phyloP scores from a whole-genome alignment of 345 rosid genomes.

The Salix dunnii region DNA sequence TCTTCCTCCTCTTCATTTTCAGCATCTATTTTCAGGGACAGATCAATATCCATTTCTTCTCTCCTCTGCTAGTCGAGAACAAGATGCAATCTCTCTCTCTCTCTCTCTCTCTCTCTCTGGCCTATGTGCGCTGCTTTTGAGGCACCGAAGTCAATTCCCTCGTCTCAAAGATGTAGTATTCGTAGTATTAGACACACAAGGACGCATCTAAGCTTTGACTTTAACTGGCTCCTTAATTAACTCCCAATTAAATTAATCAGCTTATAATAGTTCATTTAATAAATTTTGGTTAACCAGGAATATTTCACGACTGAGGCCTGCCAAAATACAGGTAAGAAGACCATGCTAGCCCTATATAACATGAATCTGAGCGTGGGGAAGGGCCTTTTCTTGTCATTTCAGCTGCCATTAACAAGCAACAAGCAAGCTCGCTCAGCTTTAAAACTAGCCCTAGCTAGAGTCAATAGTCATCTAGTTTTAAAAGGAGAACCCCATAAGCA shows the following conservation, averaged over 20 bases:
- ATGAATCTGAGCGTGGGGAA: not conserved
- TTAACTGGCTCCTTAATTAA: constrained; percentile 26
- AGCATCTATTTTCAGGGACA: constrained; percentile 43
- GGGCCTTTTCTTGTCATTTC: not conserved
- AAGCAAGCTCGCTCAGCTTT: not conserved
- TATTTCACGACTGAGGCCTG: not conserved
- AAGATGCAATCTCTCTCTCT: not conserved
- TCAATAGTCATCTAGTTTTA: not conserved
- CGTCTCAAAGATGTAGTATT: constrained; percentile 30
- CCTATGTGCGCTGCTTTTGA: constrained; percentile 40
- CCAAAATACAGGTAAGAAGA: not conserved
- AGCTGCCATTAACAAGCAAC: not conserved
- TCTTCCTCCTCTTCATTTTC: constrained; percentile 6
- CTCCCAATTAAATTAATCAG: constrained; percentile 21
- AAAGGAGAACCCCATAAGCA: not conserved
- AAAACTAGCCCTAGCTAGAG: not conserved
- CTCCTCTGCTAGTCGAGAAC: not conserved
- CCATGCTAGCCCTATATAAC: not conserved
- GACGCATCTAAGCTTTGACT: constrained; percentile 54
- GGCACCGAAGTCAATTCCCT: constrained; percentile 62
- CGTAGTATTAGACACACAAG: constrained; percentile 25
- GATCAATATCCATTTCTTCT: constrained; percentile 39
- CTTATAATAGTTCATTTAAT: constrained; percentile 6
- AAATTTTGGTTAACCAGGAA: not conserved
- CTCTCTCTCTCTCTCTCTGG: not conserved